These are phyloP conservation scores for Serendipita sp. DNA, from an alignment of 768 basidiomycete species.

Conservation along the genomic window DNA sequence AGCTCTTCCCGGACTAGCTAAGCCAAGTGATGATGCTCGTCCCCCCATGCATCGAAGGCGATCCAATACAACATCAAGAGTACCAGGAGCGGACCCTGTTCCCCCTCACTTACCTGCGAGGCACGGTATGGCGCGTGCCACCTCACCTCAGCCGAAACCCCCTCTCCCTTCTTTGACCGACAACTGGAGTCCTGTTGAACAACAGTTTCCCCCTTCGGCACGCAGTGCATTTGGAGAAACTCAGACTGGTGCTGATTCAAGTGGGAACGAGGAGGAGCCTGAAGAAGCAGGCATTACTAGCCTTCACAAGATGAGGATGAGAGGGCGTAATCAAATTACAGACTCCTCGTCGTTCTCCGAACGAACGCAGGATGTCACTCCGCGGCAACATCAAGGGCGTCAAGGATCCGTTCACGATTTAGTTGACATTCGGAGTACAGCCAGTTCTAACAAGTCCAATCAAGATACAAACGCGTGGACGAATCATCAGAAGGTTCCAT, in stretches of 20 bases:
- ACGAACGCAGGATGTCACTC: conserved; percentile 14
- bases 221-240: conserved; percentile 22
- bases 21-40: background rate
- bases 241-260: background rate
- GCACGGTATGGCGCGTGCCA: background rate
- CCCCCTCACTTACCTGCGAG: background rate
- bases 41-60: background rate
- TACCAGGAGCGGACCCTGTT: background rate
- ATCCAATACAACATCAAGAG: background rate
- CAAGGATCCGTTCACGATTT: conserved; percentile 76
- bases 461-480: background rate
- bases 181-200: conserved; percentile 33
- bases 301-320: background rate
- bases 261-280: conserved; percentile 38
- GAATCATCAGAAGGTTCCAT: background rate
- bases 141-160: background rate
- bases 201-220: conserved; percentile 16
- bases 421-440: conserved; percentile 61
- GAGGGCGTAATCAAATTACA: background rate
- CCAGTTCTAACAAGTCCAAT: background rate
- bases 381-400: conserved; percentile 25
- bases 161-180: conserved; percentile 22
- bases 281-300: conserved; percentile 25
- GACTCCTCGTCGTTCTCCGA: background rate
- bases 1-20: background rate